phyloP scores from a whole-genome alignment of 257 asterid genomes.

The Solanum tacnaense region DNA sequence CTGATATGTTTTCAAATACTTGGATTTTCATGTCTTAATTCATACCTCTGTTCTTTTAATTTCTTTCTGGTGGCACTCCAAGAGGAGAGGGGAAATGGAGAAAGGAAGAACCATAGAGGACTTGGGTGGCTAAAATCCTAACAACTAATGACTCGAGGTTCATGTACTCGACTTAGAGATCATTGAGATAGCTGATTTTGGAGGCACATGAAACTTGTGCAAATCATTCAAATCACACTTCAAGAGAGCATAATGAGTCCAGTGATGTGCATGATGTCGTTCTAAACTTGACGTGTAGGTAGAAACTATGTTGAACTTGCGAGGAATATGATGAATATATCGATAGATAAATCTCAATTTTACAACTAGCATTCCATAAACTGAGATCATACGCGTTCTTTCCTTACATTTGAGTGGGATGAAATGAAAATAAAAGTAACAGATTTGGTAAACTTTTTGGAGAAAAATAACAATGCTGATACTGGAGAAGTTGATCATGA shows the following conservation, averaged over 20 bases:
- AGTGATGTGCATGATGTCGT: background rate
- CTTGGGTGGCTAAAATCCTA: background rate
- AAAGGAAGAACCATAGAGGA: background rate
- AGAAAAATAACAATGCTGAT: background rate
- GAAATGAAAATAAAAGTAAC: background rate
- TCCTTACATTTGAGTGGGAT: background rate
- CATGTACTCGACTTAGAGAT: background rate
- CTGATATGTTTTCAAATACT: background rate
- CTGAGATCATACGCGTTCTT: background rate
- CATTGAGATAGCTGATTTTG: background rate
- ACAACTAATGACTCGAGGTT: background rate
- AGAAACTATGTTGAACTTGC: background rate
- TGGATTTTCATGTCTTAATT: background rate
- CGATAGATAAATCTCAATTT: background rate
- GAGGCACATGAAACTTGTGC: background rate
- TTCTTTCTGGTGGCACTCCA: background rate
- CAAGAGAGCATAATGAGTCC: background rate
- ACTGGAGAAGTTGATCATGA: constrained; percentile 19
- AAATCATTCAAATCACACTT: background rate
- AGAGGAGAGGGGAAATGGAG: background rate
- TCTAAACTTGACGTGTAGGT: background rate
- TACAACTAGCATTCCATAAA: background rate
- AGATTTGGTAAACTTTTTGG: background rate
- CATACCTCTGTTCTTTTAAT: background rate
- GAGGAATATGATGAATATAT: background rate